Evolutionary conservation across 768 basidiomycete genomes (phyloP), one percentile per base, ranked within the genome.

Genomic region (Cystobasidium ongulense): DNA sequence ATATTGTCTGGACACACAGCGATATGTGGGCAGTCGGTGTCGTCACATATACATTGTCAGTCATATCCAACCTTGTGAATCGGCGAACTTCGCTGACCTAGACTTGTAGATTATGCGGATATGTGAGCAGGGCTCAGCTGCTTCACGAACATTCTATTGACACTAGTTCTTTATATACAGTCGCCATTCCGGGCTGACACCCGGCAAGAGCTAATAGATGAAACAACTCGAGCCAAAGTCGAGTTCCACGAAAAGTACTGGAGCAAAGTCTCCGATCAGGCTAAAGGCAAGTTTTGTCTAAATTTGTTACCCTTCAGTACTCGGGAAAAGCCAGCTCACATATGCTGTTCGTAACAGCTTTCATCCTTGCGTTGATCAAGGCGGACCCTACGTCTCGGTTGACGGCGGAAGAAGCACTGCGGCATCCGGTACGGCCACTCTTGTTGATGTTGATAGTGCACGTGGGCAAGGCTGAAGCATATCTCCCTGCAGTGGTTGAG

Each of bases 161-260:
- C 21, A 59, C 11, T 59, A 35, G 29, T 27, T 11, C 25, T 13
- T 35, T 15, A 11, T 29, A 11, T 17, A 7, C 21, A 71, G 53
- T 57, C 68, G 0, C 96, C 96, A 0, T 98, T 98, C 84, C 86
- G 92, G 52, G 88, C 90, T 0, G 89, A 91, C 29, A 89, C 93
- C 78, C 82, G 86, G 63, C 85, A 86, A 73, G 86, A 87, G 61
- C 85, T 97, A 41, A 84, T 90, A 64, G 85, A 86, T 35, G 92
- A 98, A 81, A 95, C 91, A n/a, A 88, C 87, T 0, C 86, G 86
- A 41, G 93, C 89, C 0, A 88, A 87, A 77, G 85, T 97, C 59
- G 89, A 90, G 76, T 98, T 99, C 75, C 76, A 97, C 76, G 90
- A 93, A 33, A 85, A 88, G 38, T 99, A 93, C 75, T 99, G 96